Evolutionary conservation across 257 asterid species (phyloP), one percentile per base, ranked within the genome.

Genomic region (Nicotiana knightiana): DNA sequence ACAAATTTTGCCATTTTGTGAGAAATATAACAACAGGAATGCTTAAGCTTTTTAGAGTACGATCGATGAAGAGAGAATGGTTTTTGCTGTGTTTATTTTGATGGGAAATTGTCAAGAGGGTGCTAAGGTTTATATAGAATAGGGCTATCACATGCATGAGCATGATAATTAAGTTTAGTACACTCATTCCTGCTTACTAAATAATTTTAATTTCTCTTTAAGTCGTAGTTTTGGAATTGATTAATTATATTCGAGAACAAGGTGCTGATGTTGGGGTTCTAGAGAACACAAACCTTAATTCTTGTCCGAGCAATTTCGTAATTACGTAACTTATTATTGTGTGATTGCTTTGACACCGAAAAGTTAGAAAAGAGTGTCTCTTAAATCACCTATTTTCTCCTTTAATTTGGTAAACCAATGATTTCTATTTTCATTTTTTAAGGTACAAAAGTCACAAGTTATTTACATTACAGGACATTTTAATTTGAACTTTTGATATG

Each of bases 91-190:
- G 79, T 48, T 73, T 73, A 57, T 48, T 43, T 75, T 79, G 82
- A 79, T 79, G 46, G 82, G 61, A 43, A 79, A 24, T 46, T 82
- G 86, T 80, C 81, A 83, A 24, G 21, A 24, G 54, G 57, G 53
- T 32, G 15, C 12, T 81, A 67, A 53, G 85, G 87, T 84, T 83
- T 90, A 88, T 87, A 89, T 84, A 90, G 86, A 76, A 66, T 1
- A 30, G 33, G 83, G 65, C 35, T 68, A 65, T 70, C 82, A 77
- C 83, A 81, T 77, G 83, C 54, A 51, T 37, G 7, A 58, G 79
- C 55, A 28, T 58, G 55, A 62, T 7, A 75, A 81, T 57, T 21
- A 21, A 21, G 24, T 83, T 75, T 80, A 65, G 55, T 67, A 21
- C 67, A 76, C 46, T 8, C 33, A 65, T 21, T 59, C 59, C 55